A percentile compares a stretch with the other conserved stretches of the same genome.
These are phyloP conservation scores for Yamadazyma scolyti DNA, from an alignment of 805 yeast species.

Conservation along the genomic window DNA sequence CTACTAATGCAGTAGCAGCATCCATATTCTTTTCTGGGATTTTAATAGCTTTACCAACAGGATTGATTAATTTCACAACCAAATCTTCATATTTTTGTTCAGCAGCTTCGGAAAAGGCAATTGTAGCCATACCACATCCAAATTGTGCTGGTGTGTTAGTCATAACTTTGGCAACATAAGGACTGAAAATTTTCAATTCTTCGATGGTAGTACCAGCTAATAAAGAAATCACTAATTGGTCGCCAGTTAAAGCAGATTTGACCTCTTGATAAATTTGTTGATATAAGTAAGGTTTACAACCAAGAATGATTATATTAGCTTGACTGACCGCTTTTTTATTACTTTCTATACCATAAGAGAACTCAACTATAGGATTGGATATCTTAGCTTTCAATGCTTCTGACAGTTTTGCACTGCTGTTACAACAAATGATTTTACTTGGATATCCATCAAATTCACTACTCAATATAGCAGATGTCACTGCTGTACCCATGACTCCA, in stretches of 20 bases:
- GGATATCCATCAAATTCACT: constrained; percentile 55
- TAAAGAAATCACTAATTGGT: constrained; percentile 67
- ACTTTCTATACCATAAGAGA: constrained; percentile 36
- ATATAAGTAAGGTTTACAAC: constrained; percentile 84
- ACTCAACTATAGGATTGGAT: constrained; percentile 40
- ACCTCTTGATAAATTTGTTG: constrained; percentile 56
- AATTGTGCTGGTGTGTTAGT: constrained; percentile 95
- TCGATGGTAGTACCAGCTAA: constrained; percentile 91
- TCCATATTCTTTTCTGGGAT: constrained; percentile 93
- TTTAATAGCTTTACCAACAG: constrained; percentile 65
- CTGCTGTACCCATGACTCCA: constrained; percentile 96
- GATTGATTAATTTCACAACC: constrained; percentile 51
- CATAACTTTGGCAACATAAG: constrained; percentile 84
- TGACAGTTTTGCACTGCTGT: constrained; percentile 41
- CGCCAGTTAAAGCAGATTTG: constrained; percentile 41
- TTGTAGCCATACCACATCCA: constrained; percentile 92
- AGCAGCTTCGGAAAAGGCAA: constrained; percentile 64
- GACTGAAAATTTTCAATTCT: constrained; percentile 53
- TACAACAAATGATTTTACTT: constrained; percentile 72
- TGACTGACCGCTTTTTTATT: constrained; percentile 58
- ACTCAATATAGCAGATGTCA: constrained; percentile 71
- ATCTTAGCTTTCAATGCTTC: constrained; percentile 46
- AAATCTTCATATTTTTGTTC: constrained; percentile 38
- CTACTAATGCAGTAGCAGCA: constrained; percentile 91
- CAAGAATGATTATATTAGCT: constrained; percentile 73